These are phyloP conservation scores for Dothistroma pini DNA, from an alignment of 2,329 filamentous ascomycete genomes.

Conservation along the genomic window DNA sequence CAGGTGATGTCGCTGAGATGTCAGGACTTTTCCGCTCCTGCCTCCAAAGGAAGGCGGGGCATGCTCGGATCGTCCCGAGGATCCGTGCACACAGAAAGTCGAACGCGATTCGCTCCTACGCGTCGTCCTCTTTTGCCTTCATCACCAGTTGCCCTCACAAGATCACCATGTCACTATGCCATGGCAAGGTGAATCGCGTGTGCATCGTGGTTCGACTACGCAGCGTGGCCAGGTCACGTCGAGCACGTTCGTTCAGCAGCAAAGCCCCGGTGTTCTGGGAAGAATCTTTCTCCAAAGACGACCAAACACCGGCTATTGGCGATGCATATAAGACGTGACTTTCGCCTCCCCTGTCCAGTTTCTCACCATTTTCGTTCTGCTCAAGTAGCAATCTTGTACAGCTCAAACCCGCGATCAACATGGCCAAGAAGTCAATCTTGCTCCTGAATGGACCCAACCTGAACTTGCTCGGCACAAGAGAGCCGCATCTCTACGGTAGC, in stretches of 20 bases:
- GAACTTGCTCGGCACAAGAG: constrained; percentile 71
- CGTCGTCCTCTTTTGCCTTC: neutral
- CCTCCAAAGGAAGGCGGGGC: no score
- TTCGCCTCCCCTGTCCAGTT: no score
- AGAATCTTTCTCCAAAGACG: neutral
- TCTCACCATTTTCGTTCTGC: no score
- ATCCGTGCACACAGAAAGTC: neutral
- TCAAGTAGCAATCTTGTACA: no score
- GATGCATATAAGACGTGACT: neutral
- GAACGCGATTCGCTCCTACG: neutral
- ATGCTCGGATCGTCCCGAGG: neutral
- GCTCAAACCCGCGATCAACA: neutral
- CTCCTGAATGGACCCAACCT: constrained; percentile 63
- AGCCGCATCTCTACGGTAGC: constrained; percentile 69
- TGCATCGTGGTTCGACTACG: neutral
- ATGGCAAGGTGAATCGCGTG: no score
- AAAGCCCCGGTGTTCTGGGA: neutral
- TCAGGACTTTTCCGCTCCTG: neutral
- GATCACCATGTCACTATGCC: neutral
- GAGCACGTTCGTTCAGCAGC: neutral
- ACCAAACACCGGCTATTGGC: neutral
- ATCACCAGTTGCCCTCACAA: neutral
- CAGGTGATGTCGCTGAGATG: neutral
- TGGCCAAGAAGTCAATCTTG: constrained; percentile 15
- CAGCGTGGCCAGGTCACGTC: no score